Base-by-base conservation (phyloP, 2,329 filamentous ascomycete genomes). In the Neopestalotiopsis sp. region DNA sequence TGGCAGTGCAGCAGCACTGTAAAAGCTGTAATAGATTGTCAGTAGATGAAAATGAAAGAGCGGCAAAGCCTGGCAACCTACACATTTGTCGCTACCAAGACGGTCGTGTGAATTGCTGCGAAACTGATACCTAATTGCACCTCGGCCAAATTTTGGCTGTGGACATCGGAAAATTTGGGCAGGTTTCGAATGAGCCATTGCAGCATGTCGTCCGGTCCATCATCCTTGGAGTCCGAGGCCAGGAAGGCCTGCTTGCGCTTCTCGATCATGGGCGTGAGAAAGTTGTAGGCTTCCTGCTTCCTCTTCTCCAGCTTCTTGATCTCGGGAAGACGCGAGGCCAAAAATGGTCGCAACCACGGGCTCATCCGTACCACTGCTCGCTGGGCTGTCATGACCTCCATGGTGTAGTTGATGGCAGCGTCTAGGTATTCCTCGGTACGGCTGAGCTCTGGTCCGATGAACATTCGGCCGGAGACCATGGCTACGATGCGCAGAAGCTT, bases 31-130 rank as follows among this genome's bases (percentile, higher is more conserved):
- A 45, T 2, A 1, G 42, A n/a, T 4, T 20, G 45, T 53, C n/a
- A 53, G 45, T 53, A 9, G 30, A 12, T 13, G n/a, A 17, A 32
- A n/a, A 57, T 10, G n/a, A 5, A 57, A 2, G 7, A 13, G 56
- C 24, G 13, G 40, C 12, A 28, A 32, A 10, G 7, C 28, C 49
- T 12, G 17, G 38, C 10, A 12, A 73, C 78, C 64, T 68, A 81
- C 79, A 69, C 81, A 68, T 77, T 87, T 1, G 81, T 83, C 0
- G 79, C 66, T 0, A 80, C 78, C 64, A 81, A 64, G 0, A 81
- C 79, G 0, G 83, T 85, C 0, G 83, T 85, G 69, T 85, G 82
- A 24, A 87, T 85, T 1, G 84, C 80, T 0, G 83, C 83, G 68
- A 86, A 82, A 45, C 76, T 81, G 17, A 85, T 69, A 0, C 71